phyloP scores from a whole-genome alignment of 2,329 filamentous ascomycete genomes.

The Colletotrichum sp. region DNA sequence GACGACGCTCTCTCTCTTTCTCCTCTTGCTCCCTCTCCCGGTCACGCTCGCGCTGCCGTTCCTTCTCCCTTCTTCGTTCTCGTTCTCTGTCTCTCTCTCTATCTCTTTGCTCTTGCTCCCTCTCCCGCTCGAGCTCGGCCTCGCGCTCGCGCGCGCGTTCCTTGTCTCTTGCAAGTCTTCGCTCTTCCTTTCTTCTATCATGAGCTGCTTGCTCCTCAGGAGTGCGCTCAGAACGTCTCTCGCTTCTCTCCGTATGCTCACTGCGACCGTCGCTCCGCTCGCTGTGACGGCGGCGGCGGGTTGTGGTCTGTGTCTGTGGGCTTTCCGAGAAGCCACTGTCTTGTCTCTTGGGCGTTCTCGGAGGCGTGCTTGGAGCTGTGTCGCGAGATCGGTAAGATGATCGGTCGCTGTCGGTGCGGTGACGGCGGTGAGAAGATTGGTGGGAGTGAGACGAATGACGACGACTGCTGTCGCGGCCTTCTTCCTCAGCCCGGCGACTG shows the following conservation, averaged over 20 bases:
- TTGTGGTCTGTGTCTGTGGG: slow-evolving; percentile 22
- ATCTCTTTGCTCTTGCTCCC: background rate
- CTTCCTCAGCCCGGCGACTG: slow-evolving; percentile 37
- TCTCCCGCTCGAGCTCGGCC: slow-evolving; percentile 12
- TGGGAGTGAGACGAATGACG: slow-evolving; percentile 27
- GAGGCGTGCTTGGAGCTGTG: slow-evolving; percentile 32
- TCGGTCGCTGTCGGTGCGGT: slow-evolving; percentile 42
- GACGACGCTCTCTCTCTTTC: slow-evolving; percentile 4
- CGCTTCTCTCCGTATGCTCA: slow-evolving; percentile 9
- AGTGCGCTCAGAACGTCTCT: slow-evolving; percentile 37
- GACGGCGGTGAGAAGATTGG: slow-evolving; percentile 29
- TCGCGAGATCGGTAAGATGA: slow-evolving; percentile 34
- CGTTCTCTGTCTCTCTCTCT: slow-evolving; percentile 8
- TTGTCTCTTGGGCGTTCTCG: slow-evolving; percentile 46
- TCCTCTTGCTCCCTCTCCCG: background rate
- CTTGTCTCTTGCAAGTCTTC: slow-evolving; percentile 30
- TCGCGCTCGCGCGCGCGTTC: slow-evolving; percentile 15
- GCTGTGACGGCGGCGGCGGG: slow-evolving; percentile 7
- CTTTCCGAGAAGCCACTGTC: slow-evolving; percentile 54
- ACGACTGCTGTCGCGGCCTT: slow-evolving; percentile 31
- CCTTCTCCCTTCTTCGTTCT: background rate
- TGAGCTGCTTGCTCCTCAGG: slow-evolving; percentile 56
- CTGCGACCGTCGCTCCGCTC: slow-evolving; percentile 1
- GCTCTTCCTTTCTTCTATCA: slow-evolving; percentile 55
- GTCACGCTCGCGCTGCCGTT: slow-evolving; percentile 24